Evolutionary conservation across 805 yeast genomes (phyloP), one percentile per base, ranked within the genome.

Genomic region (Ogataea neopini): DNA sequence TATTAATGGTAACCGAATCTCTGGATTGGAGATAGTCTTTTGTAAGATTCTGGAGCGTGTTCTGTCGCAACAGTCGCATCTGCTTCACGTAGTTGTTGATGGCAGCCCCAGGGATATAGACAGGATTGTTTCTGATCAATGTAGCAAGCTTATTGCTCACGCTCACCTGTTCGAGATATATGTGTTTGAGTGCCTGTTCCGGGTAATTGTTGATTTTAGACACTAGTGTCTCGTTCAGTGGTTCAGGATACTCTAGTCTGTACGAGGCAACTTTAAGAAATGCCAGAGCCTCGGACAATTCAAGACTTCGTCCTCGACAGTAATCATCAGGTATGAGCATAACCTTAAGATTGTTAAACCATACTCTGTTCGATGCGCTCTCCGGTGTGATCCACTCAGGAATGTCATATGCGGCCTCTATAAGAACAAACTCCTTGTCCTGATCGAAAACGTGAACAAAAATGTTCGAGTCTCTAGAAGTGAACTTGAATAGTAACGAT

Each of bases 391-490:
- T 55, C 76, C 81, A 77, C 8, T 52, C 55, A 0, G 83, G 81
- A 2, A 80, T 48, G 1, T 52, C 47, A 3, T 79, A 76, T 30
- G 74, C 68, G 1, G 76, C 71, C 50, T 79, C 83, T 7, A 77
- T 70, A 38, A 83, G 58, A 8, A 82, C 43, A 39, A 77, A 74
- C 48, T 84, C 88, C 6, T 83, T 80, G 39, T 79, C 84, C 1
- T 74, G 71, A 55, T 82, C 88, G 49, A 69, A 66, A 2, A 70
- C 50, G 33, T 73, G 77, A 4, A 79, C 68, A 56, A 67, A 77
- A 2, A 78, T 44, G 46, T 71, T 74, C 9, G 48, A 37, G 37
- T 56, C 50, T 22, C 62, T 45, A 4, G 58, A 50, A 2, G 64
- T 52, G 44, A 77, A 66, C 3, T 68, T 60, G 48, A 62, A 65